These are phyloP conservation scores for Septoria linicola DNA, from an alignment of 2,329 filamentous ascomycete genomes.

Conservation along the genomic window DNA sequence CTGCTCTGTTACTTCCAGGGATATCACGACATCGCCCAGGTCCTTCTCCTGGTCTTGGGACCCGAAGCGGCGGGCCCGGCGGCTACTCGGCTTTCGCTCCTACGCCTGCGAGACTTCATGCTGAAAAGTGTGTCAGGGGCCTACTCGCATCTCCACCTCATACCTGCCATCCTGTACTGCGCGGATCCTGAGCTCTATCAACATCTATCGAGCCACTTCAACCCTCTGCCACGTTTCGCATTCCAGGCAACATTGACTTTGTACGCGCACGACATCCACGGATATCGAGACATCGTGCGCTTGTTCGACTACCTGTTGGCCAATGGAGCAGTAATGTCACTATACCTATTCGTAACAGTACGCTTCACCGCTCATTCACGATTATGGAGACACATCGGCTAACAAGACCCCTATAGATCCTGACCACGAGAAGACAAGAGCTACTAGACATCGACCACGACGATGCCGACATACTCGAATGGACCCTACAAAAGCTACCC, in stretches of 20 bases:
- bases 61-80: slow-evolving; percentile 59
- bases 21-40: slow-evolving; percentile 97
- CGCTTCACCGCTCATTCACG: slow-evolving; percentile 15
- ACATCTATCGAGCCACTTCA: slow-evolving; percentile 50
- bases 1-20: slow-evolving; percentile 95
- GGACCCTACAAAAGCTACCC: slow-evolving; percentile 82
- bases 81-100: slow-evolving; percentile 77
- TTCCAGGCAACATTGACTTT: slow-evolving; percentile 90
- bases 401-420: slow-evolving; percentile 56
- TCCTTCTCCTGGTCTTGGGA: slow-evolving; percentile 82
- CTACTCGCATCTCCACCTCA: slow-evolving; percentile 78
- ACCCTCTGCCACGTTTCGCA: slow-evolving; percentile 79
- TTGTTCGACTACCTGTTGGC: slow-evolving; percentile 91
- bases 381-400: too few species aligned
- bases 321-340: slow-evolving; percentile 77
- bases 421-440: slow-evolving; percentile 75
- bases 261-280: slow-evolving; percentile 93
- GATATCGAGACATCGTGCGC: slow-evolving; percentile 82
- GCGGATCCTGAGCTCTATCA: slow-evolving; percentile 69
- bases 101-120: slow-evolving; percentile 97
- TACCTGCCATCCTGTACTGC: slow-evolving; percentile 74
- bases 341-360: slow-evolving; percentile 81
- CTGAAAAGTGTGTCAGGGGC: slow-evolving; percentile 80
- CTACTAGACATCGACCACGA: slow-evolving; percentile 79
- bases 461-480: slow-evolving; percentile 90